Percentiles rank a stretch among this genome's conserved stretches.
phyloP scores from a whole-genome alignment of 2,329 filamentous ascomycete species.

The Aspergillus aculeatinus region DNA sequence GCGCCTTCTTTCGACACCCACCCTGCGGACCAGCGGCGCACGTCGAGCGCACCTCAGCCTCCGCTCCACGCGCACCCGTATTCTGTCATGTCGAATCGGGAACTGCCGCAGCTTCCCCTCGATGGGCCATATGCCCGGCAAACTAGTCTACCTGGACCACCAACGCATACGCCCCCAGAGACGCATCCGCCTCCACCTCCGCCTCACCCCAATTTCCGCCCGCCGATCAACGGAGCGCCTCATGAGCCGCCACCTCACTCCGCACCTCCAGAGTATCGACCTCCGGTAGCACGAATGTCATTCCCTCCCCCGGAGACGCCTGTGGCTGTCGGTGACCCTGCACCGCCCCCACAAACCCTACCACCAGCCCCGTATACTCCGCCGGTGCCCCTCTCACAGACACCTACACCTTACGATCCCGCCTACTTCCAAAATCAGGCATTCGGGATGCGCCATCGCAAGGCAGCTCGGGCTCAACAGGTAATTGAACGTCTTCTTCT shows the following conservation, averaged over 20 bases:
- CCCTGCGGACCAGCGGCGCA: slow-evolving; percentile 30
- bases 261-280: slow-evolving; percentile 34
- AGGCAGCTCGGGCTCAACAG: slow-evolving; percentile 42
- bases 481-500: slow-evolving; percentile 19
- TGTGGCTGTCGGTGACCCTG: slow-evolving; percentile 29
- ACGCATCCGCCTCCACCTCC: slow-evolving; percentile 27
- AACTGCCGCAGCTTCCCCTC: slow-evolving; percentile 35
- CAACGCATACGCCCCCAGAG: slow-evolving; percentile 31
- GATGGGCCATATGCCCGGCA: slow-evolving; percentile 37
- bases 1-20: slow-evolving; percentile 31
- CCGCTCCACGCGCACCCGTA: slow-evolving; percentile 31
- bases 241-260: slow-evolving; percentile 34
- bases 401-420: slow-evolving; percentile 33
- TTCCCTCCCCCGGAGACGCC: slow-evolving; percentile 33
- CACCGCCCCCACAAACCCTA: slow-evolving; percentile 29
- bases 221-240: slow-evolving; percentile 35
- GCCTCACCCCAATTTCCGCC: slow-evolving; percentile 30
- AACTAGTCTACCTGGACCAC: slow-evolving; percentile 31
- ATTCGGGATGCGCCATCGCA: slow-evolving; percentile 37
- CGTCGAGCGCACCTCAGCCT: slow-evolving; percentile 28
- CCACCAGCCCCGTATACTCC: slow-evolving; percentile 32
- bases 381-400: slow-evolving; percentile 28
- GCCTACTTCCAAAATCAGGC: slow-evolving; percentile 33
- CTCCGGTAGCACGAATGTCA: slow-evolving; percentile 25
- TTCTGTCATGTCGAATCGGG: slow-evolving; percentile 32